These are phyloP conservation scores for Neostapfia colusana DNA, from an alignment of 176 grass and related monocot species.

Conservation along the genomic window DNA sequence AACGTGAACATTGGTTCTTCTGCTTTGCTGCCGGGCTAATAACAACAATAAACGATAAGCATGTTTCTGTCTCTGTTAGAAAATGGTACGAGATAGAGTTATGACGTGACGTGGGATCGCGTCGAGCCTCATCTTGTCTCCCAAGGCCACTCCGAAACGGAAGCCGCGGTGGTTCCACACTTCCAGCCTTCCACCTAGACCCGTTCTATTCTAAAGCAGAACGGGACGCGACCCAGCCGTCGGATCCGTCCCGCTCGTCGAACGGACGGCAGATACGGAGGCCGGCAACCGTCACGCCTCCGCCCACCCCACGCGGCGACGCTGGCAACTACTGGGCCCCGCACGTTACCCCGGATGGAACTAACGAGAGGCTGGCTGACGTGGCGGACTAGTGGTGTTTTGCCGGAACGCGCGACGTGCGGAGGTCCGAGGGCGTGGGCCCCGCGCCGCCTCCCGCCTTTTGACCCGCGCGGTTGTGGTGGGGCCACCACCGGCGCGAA, in stretches of 20 bases:
- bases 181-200: neutral
- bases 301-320: neutral
- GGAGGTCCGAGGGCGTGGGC: constrained; percentile 9
- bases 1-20: neutral
- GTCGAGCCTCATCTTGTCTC: neutral
- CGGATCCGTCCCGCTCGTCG: neutral
- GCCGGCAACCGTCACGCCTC: constrained; percentile 5
- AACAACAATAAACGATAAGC: neutral
- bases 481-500: neutral
- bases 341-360: neutral
- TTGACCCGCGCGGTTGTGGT: neutral
- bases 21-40: neutral
- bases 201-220: neutral
- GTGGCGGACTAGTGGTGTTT: no score
- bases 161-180: constrained; percentile 1
- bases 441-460: constrained; percentile 3
- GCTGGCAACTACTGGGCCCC: constrained; percentile 12
- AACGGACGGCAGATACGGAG: constrained; percentile 9
- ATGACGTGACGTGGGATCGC: neutral
- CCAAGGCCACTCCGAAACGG: neutral
- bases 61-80: neutral
- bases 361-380: constrained; percentile 28
- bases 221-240: neutral
- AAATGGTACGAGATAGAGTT: neutral
- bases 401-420: neutral